Base-by-base conservation (phyloP, 495 filamentous ascomycete species). In the Aspergillus taichungensis region DNA sequence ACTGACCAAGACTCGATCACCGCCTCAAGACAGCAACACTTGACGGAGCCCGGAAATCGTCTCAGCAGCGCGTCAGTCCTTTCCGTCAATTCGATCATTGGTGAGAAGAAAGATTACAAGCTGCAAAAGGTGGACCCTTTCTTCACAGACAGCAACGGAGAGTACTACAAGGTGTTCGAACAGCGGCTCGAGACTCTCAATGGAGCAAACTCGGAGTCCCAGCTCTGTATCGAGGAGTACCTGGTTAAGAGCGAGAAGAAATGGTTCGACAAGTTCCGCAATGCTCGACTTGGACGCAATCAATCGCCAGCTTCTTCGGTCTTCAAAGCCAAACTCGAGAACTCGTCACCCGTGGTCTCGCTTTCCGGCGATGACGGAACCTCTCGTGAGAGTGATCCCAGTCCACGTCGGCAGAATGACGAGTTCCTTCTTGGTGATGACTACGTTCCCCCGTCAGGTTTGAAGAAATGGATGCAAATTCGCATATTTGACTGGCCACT, bases 41-140 rank as follows among this genome's bases (percentile, higher is more conserved):
- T 63, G 54, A 53, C 60, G 3, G 60, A 63, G 29, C 47, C 64
- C 36, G 57, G 56, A 12, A 67, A 57, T 18, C 62, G 68, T n/a
- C 58, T 73, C 13, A 71, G 63, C 37, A 62, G 61, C 34, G 47
- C 67, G 29, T 73, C 78, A 54, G 58, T 76, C 44, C 60, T 73
- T 27, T 72, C 68, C 3, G 71, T 75, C 35, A 68, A 74, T 29
- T 75, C 74, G 1, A 73, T 84, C 6, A 69, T 80, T 11, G 78
- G 78, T 10, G 79, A 79, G 40, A 71, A 76, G 49, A 77, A 76
- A 24, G 78, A 85, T 47, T 78, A 77, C 47, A 76, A 77, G 48
- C 70, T 84, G 8, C 82, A 85, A 52, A 77, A 84, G 40, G 79
- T 85, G 5, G 78, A 83, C 43, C 82, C 81, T 5, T 82, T 77